Percentiles rank a stretch among this genome's conserved stretches.
Evolutionary conservation across 2,329 filamentous ascomycete genomes (phyloP).

Genomic region (Elsinoe perseae): DNA sequence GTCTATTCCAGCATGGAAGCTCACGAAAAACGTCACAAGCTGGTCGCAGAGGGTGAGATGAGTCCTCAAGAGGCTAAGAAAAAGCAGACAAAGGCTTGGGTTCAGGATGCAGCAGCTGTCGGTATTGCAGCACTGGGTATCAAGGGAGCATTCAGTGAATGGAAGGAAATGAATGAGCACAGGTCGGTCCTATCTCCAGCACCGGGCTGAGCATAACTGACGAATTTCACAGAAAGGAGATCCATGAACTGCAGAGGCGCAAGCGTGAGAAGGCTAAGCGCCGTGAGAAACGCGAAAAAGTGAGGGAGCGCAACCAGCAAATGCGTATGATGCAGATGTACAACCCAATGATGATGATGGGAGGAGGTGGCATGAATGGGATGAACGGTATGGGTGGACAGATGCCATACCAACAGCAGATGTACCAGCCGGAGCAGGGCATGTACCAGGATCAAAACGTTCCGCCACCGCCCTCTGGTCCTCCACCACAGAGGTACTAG

Average conservation of each 20-base stretch:
- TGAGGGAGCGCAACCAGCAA: constrained; percentile 37
- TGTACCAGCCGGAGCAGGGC: constrained; percentile 10
- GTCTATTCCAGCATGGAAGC: constrained; percentile 58
- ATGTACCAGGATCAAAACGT: constrained; percentile 20
- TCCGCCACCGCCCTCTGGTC: constrained; percentile 35
- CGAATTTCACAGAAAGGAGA: constrained; percentile 29
- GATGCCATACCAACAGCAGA: constrained; percentile 29
- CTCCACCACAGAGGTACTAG: constrained; percentile 21
- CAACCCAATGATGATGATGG: constrained; percentile 3
- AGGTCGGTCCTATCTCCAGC: constrained; percentile 29
- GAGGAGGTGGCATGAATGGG: constrained; percentile 15
- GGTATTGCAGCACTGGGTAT: constrained; percentile 61
- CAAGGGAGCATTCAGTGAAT: constrained; percentile 57
- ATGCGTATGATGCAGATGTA: constrained; percentile 31
- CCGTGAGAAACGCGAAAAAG: constrained; percentile 35
- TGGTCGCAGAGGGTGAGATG: constrained; percentile 58
- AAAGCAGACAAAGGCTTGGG: constrained; percentile 54
- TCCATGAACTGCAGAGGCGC: constrained; percentile 46
- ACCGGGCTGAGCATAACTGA: not conserved
- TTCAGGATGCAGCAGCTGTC: constrained; percentile 58
- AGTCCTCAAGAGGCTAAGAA: constrained; percentile 54
- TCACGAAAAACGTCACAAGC: constrained; percentile 51
- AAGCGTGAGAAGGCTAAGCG: constrained; percentile 35
- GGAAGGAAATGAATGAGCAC: constrained; percentile 60
- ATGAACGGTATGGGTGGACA: constrained; percentile 19